Evolutionary conservation across 202 grass and related monocot species (phyloP).

Genomic region (Hordeum pubiflorum): DNA sequence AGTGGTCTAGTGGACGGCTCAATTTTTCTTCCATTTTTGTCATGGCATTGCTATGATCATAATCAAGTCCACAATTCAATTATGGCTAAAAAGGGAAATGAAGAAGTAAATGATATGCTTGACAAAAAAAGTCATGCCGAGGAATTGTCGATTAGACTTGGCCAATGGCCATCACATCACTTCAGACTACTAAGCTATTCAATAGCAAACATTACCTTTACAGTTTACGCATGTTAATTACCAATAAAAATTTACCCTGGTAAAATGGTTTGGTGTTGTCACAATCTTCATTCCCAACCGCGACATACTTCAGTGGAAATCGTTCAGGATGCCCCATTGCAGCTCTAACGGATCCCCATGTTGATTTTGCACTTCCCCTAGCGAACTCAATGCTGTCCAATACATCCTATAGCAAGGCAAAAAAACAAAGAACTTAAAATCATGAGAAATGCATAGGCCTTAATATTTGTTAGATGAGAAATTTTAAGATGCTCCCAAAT

Average conservation of each 20-base stretch:
- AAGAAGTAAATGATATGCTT: not conserved
- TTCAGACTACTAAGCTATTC: not conserved
- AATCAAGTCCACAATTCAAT: not conserved
- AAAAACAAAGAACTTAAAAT: slow-evolving; percentile 1
- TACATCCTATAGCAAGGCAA: slow-evolving; percentile 41
- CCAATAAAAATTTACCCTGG: slow-evolving; percentile 33
- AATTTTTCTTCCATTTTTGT: not conserved
- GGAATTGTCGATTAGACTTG: not conserved
- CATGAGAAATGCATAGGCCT: not conserved
- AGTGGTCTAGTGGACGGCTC: not conserved
- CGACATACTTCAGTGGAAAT: slow-evolving; percentile 69
- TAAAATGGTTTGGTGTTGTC: slow-evolving; percentile 32
- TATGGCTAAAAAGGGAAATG: not conserved
- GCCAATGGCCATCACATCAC: not conserved
- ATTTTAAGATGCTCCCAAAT: not conserved
- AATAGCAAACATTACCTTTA: not conserved
- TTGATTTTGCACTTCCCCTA: slow-evolving; percentile 55
- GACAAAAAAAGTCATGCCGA: not conserved
- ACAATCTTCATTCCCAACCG: slow-evolving; percentile 84
- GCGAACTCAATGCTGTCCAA: slow-evolving; percentile 75
- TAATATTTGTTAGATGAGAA: not conserved
- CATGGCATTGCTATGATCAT: not conserved
- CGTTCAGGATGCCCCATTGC: slow-evolving; percentile 63
- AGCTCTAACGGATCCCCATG: slow-evolving; percentile 71
- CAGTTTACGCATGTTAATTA: not conserved